Evolutionary conservation across 768 basidiomycete species (phyloP).

Genomic region (Rossbeevera mucosa): DNA sequence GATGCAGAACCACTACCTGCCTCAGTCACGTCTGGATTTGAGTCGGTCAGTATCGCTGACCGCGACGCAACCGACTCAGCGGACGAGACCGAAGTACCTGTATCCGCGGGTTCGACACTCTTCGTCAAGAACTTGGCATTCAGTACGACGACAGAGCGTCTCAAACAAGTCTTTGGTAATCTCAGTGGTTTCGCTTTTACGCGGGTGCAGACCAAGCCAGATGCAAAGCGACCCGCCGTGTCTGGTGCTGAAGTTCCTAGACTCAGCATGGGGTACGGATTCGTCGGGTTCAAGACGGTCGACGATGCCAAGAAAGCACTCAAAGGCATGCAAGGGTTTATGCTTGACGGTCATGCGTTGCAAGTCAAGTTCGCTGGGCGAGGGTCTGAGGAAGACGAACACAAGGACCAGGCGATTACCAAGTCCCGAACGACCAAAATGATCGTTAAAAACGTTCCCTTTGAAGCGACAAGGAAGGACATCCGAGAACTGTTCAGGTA

Average conservation of each 20-base stretch:
- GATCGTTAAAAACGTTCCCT: slow-evolving; percentile 97
- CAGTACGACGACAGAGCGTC: slow-evolving; percentile 58
- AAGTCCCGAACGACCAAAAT: slow-evolving; percentile 84
- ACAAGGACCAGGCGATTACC: slow-evolving; percentile 33
- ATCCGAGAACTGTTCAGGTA: slow-evolving; percentile 85
- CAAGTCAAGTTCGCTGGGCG: slow-evolving; percentile 85
- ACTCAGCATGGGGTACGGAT: slow-evolving; percentile 95
- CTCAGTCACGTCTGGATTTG: slow-evolving; percentile 17
- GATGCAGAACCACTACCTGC: slow-evolving; percentile 13
- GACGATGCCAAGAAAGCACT: slow-evolving; percentile 48
- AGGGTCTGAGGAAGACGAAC: slow-evolving; percentile 58
- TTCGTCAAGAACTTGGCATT: slow-evolving; percentile 97
- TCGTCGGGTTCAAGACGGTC: slow-evolving; percentile 75
- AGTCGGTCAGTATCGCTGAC: slow-evolving; percentile 43
- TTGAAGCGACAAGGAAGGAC: slow-evolving; percentile 93
- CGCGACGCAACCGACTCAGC: slow-evolving; percentile 32
- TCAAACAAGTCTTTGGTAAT: slow-evolving; percentile 64
- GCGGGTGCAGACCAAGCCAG: slow-evolving; percentile 83
- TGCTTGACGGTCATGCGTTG: slow-evolving; percentile 82
- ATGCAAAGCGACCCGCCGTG: slow-evolving; percentile 59
- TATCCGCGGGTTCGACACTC: slow-evolving; percentile 73
- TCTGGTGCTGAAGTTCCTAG: slow-evolving; percentile 38
- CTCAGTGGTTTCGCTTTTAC: slow-evolving; percentile 83
- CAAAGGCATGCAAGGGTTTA: slow-evolving; percentile 73
- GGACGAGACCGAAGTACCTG: slow-evolving; percentile 36